These are phyloP conservation scores for Magnusiomyces tetraspermus DNA, from an alignment of 1,139 yeast species.

Conservation along the genomic window DNA sequence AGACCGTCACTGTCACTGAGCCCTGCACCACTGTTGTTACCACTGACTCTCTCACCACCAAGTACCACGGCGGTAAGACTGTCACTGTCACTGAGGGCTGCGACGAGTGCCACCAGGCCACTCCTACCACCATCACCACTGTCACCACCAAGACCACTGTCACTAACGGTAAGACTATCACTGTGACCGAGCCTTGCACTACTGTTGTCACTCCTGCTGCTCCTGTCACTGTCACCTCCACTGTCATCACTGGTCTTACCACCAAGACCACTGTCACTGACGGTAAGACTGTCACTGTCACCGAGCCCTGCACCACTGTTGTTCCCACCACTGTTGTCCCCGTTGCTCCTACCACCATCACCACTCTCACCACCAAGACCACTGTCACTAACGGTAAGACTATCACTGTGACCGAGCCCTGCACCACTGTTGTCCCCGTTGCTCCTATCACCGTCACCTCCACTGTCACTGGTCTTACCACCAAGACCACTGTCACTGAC, in stretches of 20 bases:
- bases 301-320: no score
- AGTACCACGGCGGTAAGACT: constrained; percentile 3
- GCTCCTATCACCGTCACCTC: no score
- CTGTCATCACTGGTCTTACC: neutral
- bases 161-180: constrained; percentile 9
- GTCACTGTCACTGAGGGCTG: constrained; percentile 15
- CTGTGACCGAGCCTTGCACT: constrained; percentile 12
- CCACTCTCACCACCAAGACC: neutral
- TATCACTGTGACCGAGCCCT: no score
- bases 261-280: constrained; percentile 2
- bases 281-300: constrained; percentile 8
- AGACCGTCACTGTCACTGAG: constrained; percentile 13
- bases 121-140: neutral
- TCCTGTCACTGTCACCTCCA: constrained; percentile 9
- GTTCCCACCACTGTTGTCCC: neutral
- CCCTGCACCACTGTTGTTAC: constrained; percentile 13
- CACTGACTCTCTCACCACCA: constrained; percentile 1
- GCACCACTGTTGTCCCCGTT: neutral
- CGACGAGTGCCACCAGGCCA: neutral
- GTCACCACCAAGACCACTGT: constrained; percentile 2
- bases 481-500: no score
- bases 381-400: no score
- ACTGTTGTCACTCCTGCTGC: constrained; percentile 9
- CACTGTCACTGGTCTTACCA: no score
- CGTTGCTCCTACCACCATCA: neutral